Percentiles rank a stretch among this genome's conserved stretches.
Evolutionary conservation across 805 yeast species (phyloP).

Genomic region (Metschnikowia rubicola): DNA sequence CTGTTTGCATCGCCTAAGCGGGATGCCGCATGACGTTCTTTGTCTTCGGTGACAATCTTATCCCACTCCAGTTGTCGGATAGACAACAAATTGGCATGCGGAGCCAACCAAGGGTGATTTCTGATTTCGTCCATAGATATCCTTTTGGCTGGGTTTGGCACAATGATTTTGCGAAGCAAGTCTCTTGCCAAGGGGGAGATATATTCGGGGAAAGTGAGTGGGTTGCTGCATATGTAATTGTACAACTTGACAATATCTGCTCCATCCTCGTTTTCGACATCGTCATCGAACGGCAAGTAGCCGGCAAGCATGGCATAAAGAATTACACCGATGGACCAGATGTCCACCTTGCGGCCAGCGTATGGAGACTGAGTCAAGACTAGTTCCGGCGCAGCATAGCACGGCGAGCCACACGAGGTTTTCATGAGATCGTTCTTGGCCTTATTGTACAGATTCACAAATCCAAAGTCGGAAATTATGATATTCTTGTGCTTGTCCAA

Average conservation of each 20-base stretch:
- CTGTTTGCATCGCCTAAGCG: conserved; percentile 18
- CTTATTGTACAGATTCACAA: conserved; percentile 77
- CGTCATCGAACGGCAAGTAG: conserved; percentile 95
- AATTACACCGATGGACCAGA: conserved; percentile 96
- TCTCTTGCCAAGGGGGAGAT: conserved; percentile 89
- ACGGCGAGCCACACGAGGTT: conserved; percentile 95
- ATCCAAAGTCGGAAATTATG: conserved; percentile 88
- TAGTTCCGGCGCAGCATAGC: conserved; percentile 97
- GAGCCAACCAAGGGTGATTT: conserved; percentile 84
- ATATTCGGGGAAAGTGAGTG: conserved; percentile 93
- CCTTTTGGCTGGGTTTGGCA: conserved; percentile 80
- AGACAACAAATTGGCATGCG: conserved; percentile 76
- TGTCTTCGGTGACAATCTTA: conserved; percentile 38
- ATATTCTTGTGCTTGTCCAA: conserved; percentile 85
- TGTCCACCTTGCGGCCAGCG: conserved; percentile 89
- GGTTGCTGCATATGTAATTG: conserved; percentile 86
- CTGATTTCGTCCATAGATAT: conserved; percentile 65
- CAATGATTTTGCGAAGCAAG: conserved; percentile 75
- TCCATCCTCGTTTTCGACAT: conserved; percentile 94
- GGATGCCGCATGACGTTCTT: conserved; percentile 14
- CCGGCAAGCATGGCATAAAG: conserved; percentile 97
- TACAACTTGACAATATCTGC: conserved; percentile 88
- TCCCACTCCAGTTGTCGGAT: conserved; percentile 94
- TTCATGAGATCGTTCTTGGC: conserved; percentile 74
- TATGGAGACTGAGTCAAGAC: conserved; percentile 85